A percentile compares a stretch with the other conserved stretches of the same genome.
These are phyloP conservation scores for Phytophthora melonis DNA, from an alignment of 352 stramenopile species.

Conservation along the genomic window DNA sequence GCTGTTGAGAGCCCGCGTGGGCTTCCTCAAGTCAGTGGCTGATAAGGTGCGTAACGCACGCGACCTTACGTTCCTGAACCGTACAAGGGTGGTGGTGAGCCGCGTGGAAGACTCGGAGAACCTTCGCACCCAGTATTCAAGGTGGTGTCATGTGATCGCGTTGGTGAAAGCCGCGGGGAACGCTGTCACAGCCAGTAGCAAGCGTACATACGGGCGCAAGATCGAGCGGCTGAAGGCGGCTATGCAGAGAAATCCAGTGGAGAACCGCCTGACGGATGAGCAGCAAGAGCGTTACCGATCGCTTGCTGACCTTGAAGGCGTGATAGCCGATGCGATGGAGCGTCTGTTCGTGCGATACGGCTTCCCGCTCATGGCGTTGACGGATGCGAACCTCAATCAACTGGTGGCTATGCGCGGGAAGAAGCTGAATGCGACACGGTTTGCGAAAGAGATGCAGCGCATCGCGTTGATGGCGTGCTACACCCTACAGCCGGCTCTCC, in stretches of 20 bases:
- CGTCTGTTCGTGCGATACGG: not conserved
- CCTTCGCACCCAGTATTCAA: not conserved
- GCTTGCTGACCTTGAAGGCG: not conserved
- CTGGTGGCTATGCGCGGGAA: not conserved
- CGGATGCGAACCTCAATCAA: not conserved
- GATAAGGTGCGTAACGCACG: not conserved
- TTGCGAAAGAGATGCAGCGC: not conserved
- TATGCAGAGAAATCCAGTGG: not conserved
- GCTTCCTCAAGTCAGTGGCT: not conserved
- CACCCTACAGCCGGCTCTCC: not conserved
- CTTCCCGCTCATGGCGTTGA: not conserved
- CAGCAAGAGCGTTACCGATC: not conserved
- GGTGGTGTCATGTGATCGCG: not conserved
- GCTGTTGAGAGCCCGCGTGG: not conserved
- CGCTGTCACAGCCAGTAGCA: not conserved
- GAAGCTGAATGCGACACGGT: not conserved
- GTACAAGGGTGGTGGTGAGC: not conserved
- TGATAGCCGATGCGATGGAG: not conserved
- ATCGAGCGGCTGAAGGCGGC: not conserved
- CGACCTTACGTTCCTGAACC: not conserved
- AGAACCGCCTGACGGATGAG: not conserved
- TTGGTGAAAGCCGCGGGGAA: not conserved
- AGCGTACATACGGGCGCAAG: not conserved
- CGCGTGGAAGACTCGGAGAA: not conserved
- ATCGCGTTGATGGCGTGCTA: slow-evolving; percentile 1